Evolutionary conservation across 2,329 filamentous ascomycete species (phyloP), one percentile per base, ranked within the genome.

Genomic region (Tolypocladium capitatum): DNA sequence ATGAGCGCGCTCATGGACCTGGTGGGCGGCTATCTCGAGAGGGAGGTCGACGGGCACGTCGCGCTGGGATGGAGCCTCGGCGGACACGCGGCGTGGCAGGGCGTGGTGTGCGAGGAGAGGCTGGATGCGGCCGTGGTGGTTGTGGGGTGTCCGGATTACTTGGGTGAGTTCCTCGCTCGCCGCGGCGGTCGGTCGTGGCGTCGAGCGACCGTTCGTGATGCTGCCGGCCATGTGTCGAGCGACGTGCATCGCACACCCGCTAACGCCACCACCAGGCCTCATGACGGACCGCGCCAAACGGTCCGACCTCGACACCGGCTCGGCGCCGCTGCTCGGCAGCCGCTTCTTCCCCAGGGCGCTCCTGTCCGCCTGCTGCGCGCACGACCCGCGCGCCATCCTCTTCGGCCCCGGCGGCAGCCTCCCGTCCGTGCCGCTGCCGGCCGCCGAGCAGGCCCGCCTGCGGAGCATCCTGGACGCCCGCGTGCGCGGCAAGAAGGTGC

Each of bases 121-220:
- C 76, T 97, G 48, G 82, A 75, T n/a, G 82, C 85, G 0, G 89
- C 78, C 1, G 80, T 94, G 8, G 74, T 86, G 3, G 75, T 95
- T 24, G 86, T 97, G 46, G 92, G 91, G 1, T 95, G 89, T 63
- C 88, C 90, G 1, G 91, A 98, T 65, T 95, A 86, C 58, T 78
- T 82, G 53, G 73, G 85, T 80, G 31, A 42, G 46, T 47, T n/a
- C 0, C 4, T 8, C 10, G 6, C 4, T 11, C 5, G 14, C 6
- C 10, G 20, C 4, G 21, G 21, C 10, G 3, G 14, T 27, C 13
- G n/a, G 21, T 41, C 14, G 3, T 28, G 38, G 14, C 14, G 38
- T 28, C 14, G 14, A 11, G 13, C n/a, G 14, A 14, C 21, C 38
- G 28, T n/a, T 41, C 14, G 21, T n/a, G 20, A 40, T 16, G 36